These are phyloP conservation scores for Ormosia emarginata DNA, from an alignment of 306 rosid species.

Conservation along the genomic window DNA sequence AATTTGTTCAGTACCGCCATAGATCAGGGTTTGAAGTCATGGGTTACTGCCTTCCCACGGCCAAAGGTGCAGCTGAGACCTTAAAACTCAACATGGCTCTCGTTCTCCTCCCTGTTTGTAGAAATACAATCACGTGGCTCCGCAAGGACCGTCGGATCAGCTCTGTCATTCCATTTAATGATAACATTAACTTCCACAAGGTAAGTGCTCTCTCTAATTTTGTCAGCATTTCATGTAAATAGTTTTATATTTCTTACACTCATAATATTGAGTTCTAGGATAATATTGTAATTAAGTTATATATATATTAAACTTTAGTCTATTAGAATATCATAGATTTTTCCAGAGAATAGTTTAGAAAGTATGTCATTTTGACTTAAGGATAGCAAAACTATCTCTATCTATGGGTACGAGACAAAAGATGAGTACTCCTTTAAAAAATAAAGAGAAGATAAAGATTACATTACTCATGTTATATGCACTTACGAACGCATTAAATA, in stretches of 20 bases:
- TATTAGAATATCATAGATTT: too few species aligned
- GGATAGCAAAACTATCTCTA: too few species aligned
- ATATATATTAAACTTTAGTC: too few species aligned
- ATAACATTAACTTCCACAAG: constrained; percentile 81
- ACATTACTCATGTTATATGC: too few species aligned
- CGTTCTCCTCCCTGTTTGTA: constrained; percentile 73
- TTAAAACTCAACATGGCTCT: constrained; percentile 87
- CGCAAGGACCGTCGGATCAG: constrained; percentile 45
- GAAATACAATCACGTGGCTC: constrained; percentile 76
- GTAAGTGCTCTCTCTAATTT: constrained; percentile 14
- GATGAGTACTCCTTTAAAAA: too few species aligned
- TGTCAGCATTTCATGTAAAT: neutral
- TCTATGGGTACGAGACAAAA: too few species aligned
- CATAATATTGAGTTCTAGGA: too few species aligned
- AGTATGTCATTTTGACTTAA: too few species aligned
- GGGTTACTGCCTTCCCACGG: constrained; percentile 84
- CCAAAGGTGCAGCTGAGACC: constrained; percentile 91
- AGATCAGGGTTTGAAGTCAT: constrained; percentile 71
- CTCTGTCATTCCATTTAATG: constrained; percentile 68
- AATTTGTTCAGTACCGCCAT: constrained; percentile 61
- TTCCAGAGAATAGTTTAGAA: too few species aligned
- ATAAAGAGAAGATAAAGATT: too few species aligned
- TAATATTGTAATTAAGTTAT: too few species aligned
- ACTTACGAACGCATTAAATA: too few species aligned
- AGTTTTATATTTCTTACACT: neutral